Evolutionary conservation across 2,329 filamentous ascomycete genomes (phyloP).

Genomic region (Diplodia sapinea): DNA sequence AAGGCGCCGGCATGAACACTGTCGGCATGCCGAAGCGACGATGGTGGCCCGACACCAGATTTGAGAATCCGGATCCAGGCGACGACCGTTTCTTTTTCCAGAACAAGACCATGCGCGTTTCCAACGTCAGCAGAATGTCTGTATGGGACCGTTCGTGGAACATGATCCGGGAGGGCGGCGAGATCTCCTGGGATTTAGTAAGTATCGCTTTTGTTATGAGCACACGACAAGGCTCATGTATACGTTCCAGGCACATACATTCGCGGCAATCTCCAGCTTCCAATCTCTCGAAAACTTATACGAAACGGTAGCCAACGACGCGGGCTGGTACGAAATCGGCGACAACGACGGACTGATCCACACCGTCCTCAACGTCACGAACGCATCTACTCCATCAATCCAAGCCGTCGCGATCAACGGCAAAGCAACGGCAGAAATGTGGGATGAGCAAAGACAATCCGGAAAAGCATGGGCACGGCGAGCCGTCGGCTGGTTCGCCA

Average conservation of each 20-base stretch:
- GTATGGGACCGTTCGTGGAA: neutral
- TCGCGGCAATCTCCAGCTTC: neutral
- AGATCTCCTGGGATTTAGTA: neutral
- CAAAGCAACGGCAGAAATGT: no score
- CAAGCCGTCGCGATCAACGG: neutral
- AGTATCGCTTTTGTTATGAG: neutral
- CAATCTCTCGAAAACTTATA: neutral
- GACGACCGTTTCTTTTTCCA: constrained; percentile 6
- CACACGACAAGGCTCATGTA: fast-evolving
- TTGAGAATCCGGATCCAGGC: no score
- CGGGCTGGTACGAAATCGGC: neutral
- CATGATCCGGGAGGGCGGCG: neutral
- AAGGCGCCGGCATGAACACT: neutral
- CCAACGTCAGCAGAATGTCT: neutral
- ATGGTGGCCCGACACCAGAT: constrained; percentile 6
- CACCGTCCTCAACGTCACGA: neutral
- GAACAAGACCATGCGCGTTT: neutral
- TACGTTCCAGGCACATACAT: neutral
- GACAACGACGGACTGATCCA: neutral
- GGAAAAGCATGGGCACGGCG: no score
- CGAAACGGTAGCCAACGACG: neutral
- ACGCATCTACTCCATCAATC: neutral
- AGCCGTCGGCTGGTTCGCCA: no score
- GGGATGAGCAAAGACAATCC: no score
- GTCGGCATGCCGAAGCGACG: neutral